phyloP scores from a whole-genome alignment of 2,329 filamentous ascomycete genomes.

The Cryphonectria japonica region DNA sequence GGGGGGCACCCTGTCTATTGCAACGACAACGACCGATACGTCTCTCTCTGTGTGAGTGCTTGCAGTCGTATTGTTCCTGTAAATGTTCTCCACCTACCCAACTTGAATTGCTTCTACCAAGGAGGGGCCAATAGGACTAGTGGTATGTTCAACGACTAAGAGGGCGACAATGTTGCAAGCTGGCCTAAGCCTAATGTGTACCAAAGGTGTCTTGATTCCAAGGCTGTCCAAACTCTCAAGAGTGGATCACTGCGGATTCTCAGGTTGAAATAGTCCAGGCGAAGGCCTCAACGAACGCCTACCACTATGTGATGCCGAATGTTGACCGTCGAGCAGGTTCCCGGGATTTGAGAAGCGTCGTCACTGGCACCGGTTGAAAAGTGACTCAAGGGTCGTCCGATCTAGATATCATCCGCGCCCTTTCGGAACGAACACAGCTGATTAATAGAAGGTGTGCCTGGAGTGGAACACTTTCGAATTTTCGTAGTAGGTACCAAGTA shows the following conservation, averaged over 20 bases:
- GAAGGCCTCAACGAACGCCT: background rate
- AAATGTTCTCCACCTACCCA: conserved; percentile 1
- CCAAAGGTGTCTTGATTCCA: background rate
- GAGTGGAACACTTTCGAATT: background rate
- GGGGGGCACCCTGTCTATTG: background rate
- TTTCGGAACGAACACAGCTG: background rate
- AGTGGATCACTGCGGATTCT: background rate
- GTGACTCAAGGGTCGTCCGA: background rate
- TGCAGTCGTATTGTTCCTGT: background rate
- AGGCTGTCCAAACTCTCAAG: background rate
- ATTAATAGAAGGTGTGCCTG: background rate
- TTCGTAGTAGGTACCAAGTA: background rate
- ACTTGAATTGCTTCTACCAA: background rate
- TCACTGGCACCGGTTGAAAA: background rate
- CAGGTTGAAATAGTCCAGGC: background rate
- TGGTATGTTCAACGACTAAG: background rate
- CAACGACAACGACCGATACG: background rate
- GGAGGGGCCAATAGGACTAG: background rate
- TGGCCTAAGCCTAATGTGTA: background rate
- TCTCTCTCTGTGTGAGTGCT: background rate
- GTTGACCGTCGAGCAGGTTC: background rate
- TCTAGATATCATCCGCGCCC: background rate
- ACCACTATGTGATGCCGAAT: background rate
- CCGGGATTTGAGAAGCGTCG: background rate
- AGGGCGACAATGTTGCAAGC: background rate